Percentiles rank a stretch among this genome's conserved stretches.
Evolutionary conservation across 1,139 yeast genomes (phyloP).

Genomic region (Debaryomyces udenii): DNA sequence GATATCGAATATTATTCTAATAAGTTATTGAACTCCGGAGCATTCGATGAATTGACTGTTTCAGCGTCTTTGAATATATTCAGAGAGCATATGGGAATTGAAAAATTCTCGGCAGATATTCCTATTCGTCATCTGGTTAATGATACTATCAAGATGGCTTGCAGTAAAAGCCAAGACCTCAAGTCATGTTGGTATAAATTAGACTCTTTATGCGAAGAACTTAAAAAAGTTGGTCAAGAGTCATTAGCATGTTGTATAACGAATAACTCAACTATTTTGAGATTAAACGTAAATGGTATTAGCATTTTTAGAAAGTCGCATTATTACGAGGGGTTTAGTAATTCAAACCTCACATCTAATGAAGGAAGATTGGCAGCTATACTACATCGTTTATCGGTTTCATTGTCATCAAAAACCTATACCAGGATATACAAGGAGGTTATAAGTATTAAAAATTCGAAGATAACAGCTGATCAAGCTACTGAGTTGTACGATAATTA

Average conservation of each 20-base stretch:
- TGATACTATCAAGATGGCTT: constrained; percentile 26
- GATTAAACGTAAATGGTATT: constrained; percentile 39
- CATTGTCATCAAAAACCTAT: constrained; percentile 32
- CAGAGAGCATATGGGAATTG: constrained; percentile 27
- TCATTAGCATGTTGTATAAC: constrained; percentile 29
- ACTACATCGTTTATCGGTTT: constrained; percentile 23
- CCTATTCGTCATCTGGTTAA: constrained; percentile 22
- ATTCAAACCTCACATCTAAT: constrained; percentile 16
- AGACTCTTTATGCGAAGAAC: constrained; percentile 66
- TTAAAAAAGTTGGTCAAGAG: constrained; percentile 61
- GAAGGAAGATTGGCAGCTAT: constrained; percentile 26
- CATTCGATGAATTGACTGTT: constrained; percentile 48
- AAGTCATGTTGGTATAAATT: constrained; percentile 55
- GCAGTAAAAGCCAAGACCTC: constrained; percentile 15
- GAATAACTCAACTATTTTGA: constrained; percentile 16
- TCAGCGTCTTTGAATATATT: constrained; percentile 42
- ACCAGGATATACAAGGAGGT: constrained; percentile 25
- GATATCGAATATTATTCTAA: constrained; percentile 41
- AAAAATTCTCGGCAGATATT: constrained; percentile 13
- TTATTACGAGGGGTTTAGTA: constrained; percentile 30
- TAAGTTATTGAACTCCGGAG: constrained; percentile 50
- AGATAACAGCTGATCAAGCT: constrained; percentile 21
- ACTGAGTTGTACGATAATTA: constrained; percentile 26
- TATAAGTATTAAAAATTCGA: constrained; percentile 11
- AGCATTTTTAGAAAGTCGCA: constrained; percentile 39